Conservation (phyloP, 192 early-diverging fungal species). For the Pilobolus umbonatus region DNA sequence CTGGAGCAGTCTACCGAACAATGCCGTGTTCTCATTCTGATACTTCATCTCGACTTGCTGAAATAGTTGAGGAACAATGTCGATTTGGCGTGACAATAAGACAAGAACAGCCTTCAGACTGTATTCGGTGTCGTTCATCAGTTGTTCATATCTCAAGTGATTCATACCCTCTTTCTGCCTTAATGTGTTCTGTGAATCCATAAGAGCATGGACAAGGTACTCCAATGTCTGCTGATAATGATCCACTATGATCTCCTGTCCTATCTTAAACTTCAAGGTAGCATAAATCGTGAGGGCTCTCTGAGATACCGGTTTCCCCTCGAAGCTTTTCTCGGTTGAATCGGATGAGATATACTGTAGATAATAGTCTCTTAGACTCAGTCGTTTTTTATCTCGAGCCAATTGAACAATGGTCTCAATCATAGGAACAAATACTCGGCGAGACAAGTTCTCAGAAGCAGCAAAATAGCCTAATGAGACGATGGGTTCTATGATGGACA, state of each 20-base stretch:
- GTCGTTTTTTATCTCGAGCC: background rate
- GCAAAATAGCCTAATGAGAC: conserved; percentile 30
- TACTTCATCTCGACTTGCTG: background rate
- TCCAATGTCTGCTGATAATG: conserved; percentile 16
- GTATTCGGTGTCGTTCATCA: conserved; percentile 34
- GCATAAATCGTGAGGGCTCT: conserved; percentile 40
- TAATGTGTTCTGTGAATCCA: background rate
- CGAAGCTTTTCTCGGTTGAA: background rate
- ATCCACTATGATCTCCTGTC: conserved; percentile 19
- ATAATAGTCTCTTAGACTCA: conserved; percentile 8
- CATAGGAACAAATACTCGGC: conserved; percentile 31
- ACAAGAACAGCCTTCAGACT: conserved; percentile 34
- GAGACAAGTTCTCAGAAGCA: conserved; percentile 28
- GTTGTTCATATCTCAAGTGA: background rate
- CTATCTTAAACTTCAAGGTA: conserved; percentile 39
- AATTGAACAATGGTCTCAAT: background rate
- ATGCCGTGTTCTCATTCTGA: background rate
- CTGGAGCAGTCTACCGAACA: conserved; percentile 17
- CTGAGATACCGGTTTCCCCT: conserved; percentile 20
- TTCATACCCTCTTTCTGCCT: no score
- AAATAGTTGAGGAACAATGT: conserved; percentile 10
- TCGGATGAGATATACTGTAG: conserved; percentile 1
- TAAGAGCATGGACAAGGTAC: conserved; percentile 15
- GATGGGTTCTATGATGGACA: conserved; percentile 22
- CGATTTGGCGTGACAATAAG: conserved; percentile 23